Evolutionary conservation across 352 stramenopile species (phyloP).

Genomic region (Globisporangium irregulare): DNA sequence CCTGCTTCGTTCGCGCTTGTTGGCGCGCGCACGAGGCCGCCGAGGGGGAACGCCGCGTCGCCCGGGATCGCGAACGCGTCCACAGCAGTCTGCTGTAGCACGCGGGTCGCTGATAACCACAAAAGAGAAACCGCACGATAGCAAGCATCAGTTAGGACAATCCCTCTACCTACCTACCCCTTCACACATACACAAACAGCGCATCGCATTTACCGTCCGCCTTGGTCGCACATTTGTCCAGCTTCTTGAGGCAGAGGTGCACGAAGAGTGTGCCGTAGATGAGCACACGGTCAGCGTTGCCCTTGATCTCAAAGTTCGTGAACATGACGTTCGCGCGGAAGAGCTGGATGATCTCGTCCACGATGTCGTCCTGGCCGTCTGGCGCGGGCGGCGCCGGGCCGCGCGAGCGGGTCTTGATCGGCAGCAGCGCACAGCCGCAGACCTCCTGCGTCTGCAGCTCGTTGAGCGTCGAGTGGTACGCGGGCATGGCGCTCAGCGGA

Average conservation of each 20-base stretch:
- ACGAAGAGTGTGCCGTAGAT: constrained; percentile 94
- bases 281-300: constrained; percentile 88
- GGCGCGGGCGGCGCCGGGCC: constrained; percentile 83
- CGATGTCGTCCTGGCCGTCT: constrained; percentile 86
- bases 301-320: constrained; percentile 93
- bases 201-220: constrained; percentile 38
- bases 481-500: constrained; percentile 55
- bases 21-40: constrained; percentile 72
- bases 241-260: constrained; percentile 89
- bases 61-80: constrained; percentile 87
- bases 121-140: constrained; percentile 1
- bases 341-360: constrained; percentile 92
- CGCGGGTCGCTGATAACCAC: constrained; percentile 44
- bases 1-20: constrained; percentile 75
- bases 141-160: background rate
- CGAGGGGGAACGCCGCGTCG: constrained; percentile 80
- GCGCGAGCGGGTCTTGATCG: constrained; percentile 85
- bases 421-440: constrained; percentile 87
- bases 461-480: constrained; percentile 91
- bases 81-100: constrained; percentile 78
- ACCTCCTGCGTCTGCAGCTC: constrained; percentile 63
- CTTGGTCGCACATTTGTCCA: constrained; percentile 82
- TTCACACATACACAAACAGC: background rate
- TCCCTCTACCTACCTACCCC: background rate
- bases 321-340: constrained; percentile 95